Base-by-base conservation (phyloP, 2,329 filamentous ascomycete species). In the Claviceps maximensis region DNA sequence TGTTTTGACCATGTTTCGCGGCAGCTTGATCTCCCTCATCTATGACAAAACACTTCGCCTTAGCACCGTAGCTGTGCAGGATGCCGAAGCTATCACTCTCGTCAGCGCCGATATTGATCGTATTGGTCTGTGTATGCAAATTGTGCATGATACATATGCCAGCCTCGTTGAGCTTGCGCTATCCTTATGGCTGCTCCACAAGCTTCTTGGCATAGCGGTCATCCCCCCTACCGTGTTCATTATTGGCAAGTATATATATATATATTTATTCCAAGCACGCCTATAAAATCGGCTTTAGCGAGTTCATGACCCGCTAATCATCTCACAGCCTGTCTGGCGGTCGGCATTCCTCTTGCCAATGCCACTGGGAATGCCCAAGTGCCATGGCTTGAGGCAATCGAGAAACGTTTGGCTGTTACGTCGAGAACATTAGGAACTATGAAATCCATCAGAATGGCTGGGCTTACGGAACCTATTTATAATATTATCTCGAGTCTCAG, bases 91-190 rank as follows among this genome's bases (percentile, higher is more conserved):
- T 1, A 54, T 70, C 19, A 74, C 70, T 1, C 58, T 74, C 15
- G 74, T 74, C 69, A 71, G 66, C 45, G 68, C 70, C 5, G 72
- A 74, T 49, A 66, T 75, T 25, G 69, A 71, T 44, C 56, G 59
- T 13, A 64, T 70, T 33, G 58, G 58, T 0, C 50, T 56, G 19
- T 59, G 63, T 29, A 53, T 67, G 48, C 49, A 59, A 1, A 49
- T 59, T 19, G 53, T 69, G 3, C 62, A 68, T 55, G 68, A 68
- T 33, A 54, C 65, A 2, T 71, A 69, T 61, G 63, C 68, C 10
- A 60, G 62, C 33, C 29, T 65, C 0, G 55, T 71, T 21, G 68
- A 72, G 45, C 54, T 70, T 21, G 60, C 52, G 4, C 49, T 72
- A 23, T 64, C 64, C 0, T 54, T 69, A 5, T 71, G 61, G 55